Evolutionary conservation across 73 alveolate genomes (phyloP).

Genomic region (Tetrahymena borealis): DNA sequence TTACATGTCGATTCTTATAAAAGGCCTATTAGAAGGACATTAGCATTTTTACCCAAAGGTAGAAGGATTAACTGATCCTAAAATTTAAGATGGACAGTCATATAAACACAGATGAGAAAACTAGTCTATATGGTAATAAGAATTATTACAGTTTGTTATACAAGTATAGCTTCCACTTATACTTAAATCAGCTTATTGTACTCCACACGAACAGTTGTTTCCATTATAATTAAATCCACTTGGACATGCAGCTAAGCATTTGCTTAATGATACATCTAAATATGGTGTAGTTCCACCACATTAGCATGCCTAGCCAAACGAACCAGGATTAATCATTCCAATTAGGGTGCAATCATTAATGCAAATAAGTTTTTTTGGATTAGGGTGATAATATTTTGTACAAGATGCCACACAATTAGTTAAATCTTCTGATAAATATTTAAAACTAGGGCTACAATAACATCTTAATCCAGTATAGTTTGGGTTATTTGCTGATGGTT

Average conservation of each 20-base stretch:
- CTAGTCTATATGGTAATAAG: background rate
- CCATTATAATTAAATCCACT: background rate
- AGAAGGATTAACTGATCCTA: background rate
- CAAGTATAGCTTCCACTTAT: background rate
- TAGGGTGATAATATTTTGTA: background rate
- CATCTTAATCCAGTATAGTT: background rate
- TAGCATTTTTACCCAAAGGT: background rate
- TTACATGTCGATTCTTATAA: background rate
- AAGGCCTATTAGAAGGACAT: background rate
- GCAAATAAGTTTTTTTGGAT: background rate
- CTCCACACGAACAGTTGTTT: background rate
- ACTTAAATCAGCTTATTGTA: background rate
- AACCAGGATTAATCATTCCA: background rate
- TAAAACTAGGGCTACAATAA: background rate
- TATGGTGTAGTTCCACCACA: background rate
- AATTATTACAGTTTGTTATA: background rate
- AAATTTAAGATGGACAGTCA: background rate
- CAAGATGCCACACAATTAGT: background rate
- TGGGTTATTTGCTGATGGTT: background rate
- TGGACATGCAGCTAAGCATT: background rate
- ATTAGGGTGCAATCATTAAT: background rate
- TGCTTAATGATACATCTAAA: background rate
- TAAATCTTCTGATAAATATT: background rate
- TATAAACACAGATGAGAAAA: background rate
- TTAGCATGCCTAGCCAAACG: background rate